These are phyloP conservation scores for Phytophthora litchii DNA, from an alignment of 352 stramenopile genomes.

Conservation along the genomic window DNA sequence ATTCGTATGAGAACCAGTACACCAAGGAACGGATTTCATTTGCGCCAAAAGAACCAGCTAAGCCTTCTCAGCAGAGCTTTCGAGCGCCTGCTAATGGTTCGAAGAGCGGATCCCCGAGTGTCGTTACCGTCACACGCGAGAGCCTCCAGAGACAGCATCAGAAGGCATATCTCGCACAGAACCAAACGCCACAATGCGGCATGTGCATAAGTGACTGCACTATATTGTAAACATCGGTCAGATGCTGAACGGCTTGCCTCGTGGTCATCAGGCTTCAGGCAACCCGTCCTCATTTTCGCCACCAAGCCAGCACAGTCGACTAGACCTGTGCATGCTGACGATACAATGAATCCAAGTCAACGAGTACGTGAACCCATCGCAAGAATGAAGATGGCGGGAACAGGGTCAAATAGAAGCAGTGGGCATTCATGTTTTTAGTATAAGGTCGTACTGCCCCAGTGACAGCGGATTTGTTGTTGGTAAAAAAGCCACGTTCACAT, in stretches of 20 bases:
- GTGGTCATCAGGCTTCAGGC: constrained; percentile 30
- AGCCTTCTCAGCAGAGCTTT: constrained; percentile 88
- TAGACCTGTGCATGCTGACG: constrained; percentile 21
- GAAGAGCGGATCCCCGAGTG: constrained; percentile 38
- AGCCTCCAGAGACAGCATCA: constrained; percentile 87
- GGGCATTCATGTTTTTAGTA: constrained; percentile 25
- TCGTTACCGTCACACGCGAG: constrained; percentile 80
- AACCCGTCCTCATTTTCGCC: constrained; percentile 7
- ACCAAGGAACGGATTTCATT: constrained; percentile 90
- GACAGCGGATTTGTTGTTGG: constrained; percentile 1
- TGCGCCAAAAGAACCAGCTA: constrained; percentile 81
- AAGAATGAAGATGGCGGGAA: constrained; percentile 27
- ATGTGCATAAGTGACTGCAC: constrained; percentile 54
- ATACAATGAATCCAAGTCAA: constrained; percentile 18
- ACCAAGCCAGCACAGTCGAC: constrained; percentile 21
- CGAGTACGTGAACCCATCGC: constrained; percentile 13
- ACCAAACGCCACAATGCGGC: constrained; percentile 67
- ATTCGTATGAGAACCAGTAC: constrained; percentile 91
- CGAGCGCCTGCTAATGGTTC: constrained; percentile 36
- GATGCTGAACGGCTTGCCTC: constrained; percentile 20
- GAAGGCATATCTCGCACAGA: constrained; percentile 80
- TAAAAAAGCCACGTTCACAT: background rate
- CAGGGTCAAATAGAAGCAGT: constrained; percentile 41
- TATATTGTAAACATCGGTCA: constrained; percentile 55
- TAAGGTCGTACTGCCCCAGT: constrained; percentile 17